Base-by-base conservation (phyloP, 805 yeast genomes). In the Cyberlindnera xishuangbannaensis region DNA sequence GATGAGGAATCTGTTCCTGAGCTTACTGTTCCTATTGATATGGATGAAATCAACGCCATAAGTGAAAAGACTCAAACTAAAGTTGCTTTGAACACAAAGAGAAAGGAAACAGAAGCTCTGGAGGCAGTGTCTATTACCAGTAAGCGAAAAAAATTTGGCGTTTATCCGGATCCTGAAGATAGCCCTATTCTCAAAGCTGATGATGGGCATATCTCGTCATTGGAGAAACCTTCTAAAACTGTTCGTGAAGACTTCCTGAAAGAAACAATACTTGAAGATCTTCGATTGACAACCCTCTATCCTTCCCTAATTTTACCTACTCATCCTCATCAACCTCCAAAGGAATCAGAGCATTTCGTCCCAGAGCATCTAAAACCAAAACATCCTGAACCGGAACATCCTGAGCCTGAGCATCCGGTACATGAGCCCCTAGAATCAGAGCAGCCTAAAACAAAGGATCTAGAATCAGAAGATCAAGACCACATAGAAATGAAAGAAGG, bases 1-100 rank as follows among this genome's bases (percentile, higher is more conserved):
- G 55, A 48, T 25, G 55, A 50, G 24, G 53, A 49, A 13, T 40
- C 43, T 4, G 39, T 47, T 6, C 55, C 55, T 4, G 51, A 50
- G 23, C 30, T 50, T 6, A 46, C 53, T 6, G 46, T 45, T 2
- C 23, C 44, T 12, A 25, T 42, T 17, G 36, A 36, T 12, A 27
- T 30, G 15, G 27, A 32, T 17, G 28, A 27, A 4, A 26, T 27
- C 10, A 14, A 20, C 5, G n/a, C n/a, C n/a, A n/a, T n/a, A n/a
- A n/a, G n/a, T n/a, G n/a, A n/a, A n/a, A n/a, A n/a, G n/a, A n/a
- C n/a, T n/a, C n/a, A n/a, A n/a, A n/a, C n/a, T n/a, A n/a, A n/a
- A n/a, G n/a, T n/a, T n/a, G n/a, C n/a, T n/a, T n/a, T n/a, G n/a
- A n/a, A n/a, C n/a, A n/a, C n/a, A n/a, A n/a, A n/a, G n/a, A n/a